A percentile compares a stretch with the other conserved stretches of the same genome.
Conservation (phyloP, 192 early-diverging fungal genomes). For the Podila clonocystis region DNA sequence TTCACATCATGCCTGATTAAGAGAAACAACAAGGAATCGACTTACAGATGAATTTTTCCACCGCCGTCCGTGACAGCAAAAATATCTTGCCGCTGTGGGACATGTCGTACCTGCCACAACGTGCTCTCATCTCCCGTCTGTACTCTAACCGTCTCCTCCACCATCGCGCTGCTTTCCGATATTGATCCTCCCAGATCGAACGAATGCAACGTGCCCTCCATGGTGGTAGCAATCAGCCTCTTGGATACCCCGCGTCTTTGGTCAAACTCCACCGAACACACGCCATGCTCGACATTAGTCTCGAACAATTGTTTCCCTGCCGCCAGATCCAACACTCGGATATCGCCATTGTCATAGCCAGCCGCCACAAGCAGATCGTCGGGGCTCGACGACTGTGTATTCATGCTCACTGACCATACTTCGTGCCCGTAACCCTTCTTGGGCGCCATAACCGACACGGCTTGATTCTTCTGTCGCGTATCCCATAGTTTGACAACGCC, state of each 20-base stretch:
- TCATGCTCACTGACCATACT: slow-evolving; percentile 29
- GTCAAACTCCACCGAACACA: slow-evolving; percentile 33
- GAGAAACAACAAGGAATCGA: not conserved
- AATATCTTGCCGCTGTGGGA: slow-evolving; percentile 25
- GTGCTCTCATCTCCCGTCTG: slow-evolving; percentile 37
- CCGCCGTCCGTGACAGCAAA: slow-evolving; percentile 35
- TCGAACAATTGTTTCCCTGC: slow-evolving; percentile 21
- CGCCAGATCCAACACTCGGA: slow-evolving; percentile 27
- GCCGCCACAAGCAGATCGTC: slow-evolving; percentile 24
- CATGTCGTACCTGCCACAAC: slow-evolving; percentile 35
- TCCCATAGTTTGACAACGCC: slow-evolving; percentile 37
- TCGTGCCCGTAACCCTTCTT: slow-evolving; percentile 19
- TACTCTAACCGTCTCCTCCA: slow-evolving; percentile 8
- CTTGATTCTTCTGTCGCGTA: slow-evolving; percentile 23
- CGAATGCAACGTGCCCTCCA: slow-evolving; percentile 23
- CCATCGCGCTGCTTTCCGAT: not conserved
- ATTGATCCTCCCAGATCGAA: slow-evolving; percentile 10
- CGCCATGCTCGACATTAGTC: slow-evolving; percentile 24
- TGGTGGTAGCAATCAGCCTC: slow-evolving; percentile 17
- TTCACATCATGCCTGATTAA: not conserved
- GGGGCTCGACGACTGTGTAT: not conserved
- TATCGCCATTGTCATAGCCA: slow-evolving; percentile 41
- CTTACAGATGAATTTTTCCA: slow-evolving; percentile 35
- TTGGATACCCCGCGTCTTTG: not conserved
- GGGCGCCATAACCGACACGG: slow-evolving; percentile 17